These are phyloP conservation scores for Selaginella tamariscina DNA, from an alignment of 75 land plant species.

Conservation along the genomic window DNA sequence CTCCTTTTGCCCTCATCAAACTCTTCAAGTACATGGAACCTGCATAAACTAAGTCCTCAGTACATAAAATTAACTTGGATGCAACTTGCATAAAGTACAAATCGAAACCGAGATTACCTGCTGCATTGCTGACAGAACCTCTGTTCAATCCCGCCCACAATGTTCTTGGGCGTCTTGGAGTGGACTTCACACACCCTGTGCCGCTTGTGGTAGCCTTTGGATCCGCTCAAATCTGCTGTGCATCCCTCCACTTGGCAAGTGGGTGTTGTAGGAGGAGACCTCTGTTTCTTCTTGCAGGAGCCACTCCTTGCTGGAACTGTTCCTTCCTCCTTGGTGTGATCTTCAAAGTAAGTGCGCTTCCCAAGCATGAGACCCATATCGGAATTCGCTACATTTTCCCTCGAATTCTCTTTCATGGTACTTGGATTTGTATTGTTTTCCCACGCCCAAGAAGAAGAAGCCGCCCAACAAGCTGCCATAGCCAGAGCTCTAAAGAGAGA, in stretches of 20 bases:
- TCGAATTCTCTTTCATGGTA: not conserved
- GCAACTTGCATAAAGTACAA: not conserved
- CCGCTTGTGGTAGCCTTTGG: slow-evolving; percentile 7
- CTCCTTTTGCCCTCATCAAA: slow-evolving; percentile 77
- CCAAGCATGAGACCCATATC: slow-evolving; percentile 7
- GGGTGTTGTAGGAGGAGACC: not conserved
- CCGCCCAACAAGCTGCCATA: not conserved
- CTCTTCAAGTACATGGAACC: slow-evolving; percentile 58
- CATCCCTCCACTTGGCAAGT: slow-evolving; percentile 9
- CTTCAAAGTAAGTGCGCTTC: slow-evolving; percentile 8
- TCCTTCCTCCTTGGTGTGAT: not conserved
- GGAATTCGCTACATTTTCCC: not conserved
- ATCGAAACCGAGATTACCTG: not conserved
- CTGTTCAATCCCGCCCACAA: not conserved
- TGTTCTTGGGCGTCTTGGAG: slow-evolving; percentile 12
- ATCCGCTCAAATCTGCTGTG: not conserved
- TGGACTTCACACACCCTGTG: slow-evolving; percentile 7
- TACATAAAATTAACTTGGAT: not conserved
- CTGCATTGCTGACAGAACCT: slow-evolving; percentile 10
- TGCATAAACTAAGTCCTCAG: slow-evolving; percentile 11
- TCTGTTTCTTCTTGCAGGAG: slow-evolving; percentile 1
- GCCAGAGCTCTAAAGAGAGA: no score
- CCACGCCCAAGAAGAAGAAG: not conserved
- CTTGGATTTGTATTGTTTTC: not conserved
- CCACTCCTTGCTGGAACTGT: no score